Evolutionary conservation across 2,329 filamentous ascomycete species (phyloP).

Genomic region (Nemania sp.): DNA sequence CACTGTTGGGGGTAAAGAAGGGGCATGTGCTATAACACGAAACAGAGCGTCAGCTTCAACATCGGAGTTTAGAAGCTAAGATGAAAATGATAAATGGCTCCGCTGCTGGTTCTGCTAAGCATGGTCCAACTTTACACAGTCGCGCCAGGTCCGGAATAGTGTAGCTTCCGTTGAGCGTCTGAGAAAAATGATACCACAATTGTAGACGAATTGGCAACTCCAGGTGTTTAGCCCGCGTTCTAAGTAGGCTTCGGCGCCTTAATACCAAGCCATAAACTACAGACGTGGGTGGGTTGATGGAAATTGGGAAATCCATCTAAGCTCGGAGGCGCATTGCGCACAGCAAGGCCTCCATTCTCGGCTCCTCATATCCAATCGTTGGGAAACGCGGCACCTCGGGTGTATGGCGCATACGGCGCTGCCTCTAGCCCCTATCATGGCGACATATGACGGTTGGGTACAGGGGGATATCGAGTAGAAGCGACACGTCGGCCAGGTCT

Average conservation of each 20-base stretch:
- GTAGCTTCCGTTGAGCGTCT: no score
- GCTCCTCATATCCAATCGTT: not conserved
- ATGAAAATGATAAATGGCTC: not conserved
- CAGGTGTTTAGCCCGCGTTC: not conserved
- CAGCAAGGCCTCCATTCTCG: not conserved
- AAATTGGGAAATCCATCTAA: constrained; percentile 6
- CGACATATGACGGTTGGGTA: not conserved
- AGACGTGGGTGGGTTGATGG: not conserved
- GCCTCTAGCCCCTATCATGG: constrained; percentile 2
- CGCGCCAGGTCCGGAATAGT: no score
- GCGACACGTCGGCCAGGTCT: constrained; percentile 11
- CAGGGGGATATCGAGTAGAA: constrained; percentile 3
- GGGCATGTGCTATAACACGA: constrained; percentile 60
- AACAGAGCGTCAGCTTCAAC: constrained; percentile 55
- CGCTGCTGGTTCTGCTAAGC: not conserved
- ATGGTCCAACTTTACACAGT: not conserved
- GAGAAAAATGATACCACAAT: not conserved
- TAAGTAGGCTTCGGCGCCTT: not conserved
- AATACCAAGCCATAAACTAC: not conserved
- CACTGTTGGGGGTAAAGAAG: constrained; percentile 83
- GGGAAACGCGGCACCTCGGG: not conserved
- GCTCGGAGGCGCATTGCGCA: not conserved
- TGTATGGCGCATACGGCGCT: not conserved
- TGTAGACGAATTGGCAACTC: not conserved
- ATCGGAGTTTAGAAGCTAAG: not conserved